Base-by-base conservation (phyloP, 2,329 filamentous ascomycete genomes). In the Stachybotrys echinatus region DNA sequence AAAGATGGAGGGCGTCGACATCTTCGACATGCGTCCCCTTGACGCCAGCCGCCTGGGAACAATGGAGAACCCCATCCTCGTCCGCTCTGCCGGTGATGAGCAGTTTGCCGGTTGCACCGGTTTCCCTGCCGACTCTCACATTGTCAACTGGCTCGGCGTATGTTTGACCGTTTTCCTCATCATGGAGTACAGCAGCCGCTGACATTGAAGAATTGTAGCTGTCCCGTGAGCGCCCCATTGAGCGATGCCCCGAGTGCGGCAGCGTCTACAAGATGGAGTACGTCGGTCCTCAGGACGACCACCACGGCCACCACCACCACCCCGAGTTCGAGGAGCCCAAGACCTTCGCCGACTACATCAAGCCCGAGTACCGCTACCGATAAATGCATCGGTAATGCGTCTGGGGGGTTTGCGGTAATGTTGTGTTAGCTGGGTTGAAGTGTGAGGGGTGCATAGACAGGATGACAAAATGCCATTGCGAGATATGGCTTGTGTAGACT, bases 251-350 rank as follows among this genome's bases (percentile, higher is more conserved):
- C 66, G 94, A 99, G 80, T 99, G 94, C 76, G 94, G 94, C 61
- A 89, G 85, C 71, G 89, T 94, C 61, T 92, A 95, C 80, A 95
- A 96, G 86, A 94, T 97, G 89, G 87, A 96, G 70, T 99, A 96
- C 74, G 76, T 96, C 59, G 94, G 94, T 54, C 85, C 91, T 47
- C 71, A 85, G 67, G 88, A 94, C 58, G 85, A 92, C 69, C 81
- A 89, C 69, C 74, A 63, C 56, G 59, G 61, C 56, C 63, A 74
- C 69, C 68, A 79, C 68, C 72, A 78, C 68, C 71, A 73, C 64
- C 79, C 84, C 66, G 83, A 82, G 67, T 79, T 83, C 69, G 83
- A 86, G 72, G 90, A 95, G 76, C 89, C 91, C 70, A 96, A 96
- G 87, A 96, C 89, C 63, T 92, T 97, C 70, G 90, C 90, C 73